Conservation (phyloP, 345 rosid species). For the Salix udensis region DNA sequence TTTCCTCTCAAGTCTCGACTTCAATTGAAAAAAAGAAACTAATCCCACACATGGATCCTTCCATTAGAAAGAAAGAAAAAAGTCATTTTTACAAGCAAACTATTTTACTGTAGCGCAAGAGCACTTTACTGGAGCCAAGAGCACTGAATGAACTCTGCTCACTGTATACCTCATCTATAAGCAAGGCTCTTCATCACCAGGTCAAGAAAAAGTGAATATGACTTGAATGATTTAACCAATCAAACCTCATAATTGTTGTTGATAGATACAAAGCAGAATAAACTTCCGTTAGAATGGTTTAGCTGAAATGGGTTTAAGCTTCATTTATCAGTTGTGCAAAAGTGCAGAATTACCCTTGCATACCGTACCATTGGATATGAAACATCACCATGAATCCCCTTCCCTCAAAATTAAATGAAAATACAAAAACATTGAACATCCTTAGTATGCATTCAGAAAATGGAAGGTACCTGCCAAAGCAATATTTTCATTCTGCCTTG, state of each 20-base stretch:
- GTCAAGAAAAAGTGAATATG: neutral
- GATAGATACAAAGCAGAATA: neutral
- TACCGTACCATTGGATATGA: neutral
- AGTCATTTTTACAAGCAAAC: neutral
- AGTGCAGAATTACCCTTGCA: neutral
- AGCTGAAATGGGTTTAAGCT: neutral
- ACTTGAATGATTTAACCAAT: neutral
- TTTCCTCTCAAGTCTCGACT: neutral
- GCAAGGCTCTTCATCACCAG: neutral
- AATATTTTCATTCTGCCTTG: constrained; percentile 56
- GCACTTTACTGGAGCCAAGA: neutral
- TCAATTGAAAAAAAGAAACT: neutral
- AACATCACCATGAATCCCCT: neutral
- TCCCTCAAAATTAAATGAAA: neutral
- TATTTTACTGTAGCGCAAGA: neutral
- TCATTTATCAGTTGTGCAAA: neutral
- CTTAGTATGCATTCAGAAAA: neutral
- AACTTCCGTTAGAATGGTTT: neutral
- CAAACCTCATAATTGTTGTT: neutral
- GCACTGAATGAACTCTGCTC: neutral
- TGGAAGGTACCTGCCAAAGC: constrained; percentile 49
- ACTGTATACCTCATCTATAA: neutral
- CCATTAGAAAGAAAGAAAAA: neutral
- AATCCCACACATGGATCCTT: neutral
- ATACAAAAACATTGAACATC: neutral